Conservation (phyloP, 352 stramenopile genomes). For the Phytophthora hibernalis region DNA sequence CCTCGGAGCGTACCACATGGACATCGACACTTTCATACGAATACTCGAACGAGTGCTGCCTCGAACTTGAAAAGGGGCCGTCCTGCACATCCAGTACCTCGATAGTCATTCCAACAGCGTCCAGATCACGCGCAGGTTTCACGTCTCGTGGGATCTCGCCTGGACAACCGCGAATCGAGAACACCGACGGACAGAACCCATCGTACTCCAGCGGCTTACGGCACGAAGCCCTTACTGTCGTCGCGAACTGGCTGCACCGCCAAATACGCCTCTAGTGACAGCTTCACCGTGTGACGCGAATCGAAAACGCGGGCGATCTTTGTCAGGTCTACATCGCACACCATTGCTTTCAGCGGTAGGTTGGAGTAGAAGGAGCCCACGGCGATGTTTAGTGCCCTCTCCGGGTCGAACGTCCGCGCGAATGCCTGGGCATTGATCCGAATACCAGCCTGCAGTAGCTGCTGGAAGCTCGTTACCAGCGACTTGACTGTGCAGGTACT, state of each 20-base stretch:
- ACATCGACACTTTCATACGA: neutral
- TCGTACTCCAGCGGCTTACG: conserved; percentile 41
- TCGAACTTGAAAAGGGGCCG: conserved; percentile 13
- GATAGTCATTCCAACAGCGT: conserved; percentile 21
- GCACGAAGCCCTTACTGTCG: conserved; percentile 32
- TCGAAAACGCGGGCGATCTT: conserved; percentile 52
- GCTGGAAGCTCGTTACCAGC: conserved; percentile 63
- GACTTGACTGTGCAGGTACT: conserved; percentile 62
- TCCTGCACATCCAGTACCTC: conserved; percentile 21
- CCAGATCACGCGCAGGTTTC: conserved; percentile 21
- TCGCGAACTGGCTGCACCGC: conserved; percentile 33
- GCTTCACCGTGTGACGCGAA: conserved; percentile 34
- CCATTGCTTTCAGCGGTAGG: conserved; percentile 80
- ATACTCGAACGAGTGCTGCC: neutral
- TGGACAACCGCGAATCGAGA: conserved; percentile 30
- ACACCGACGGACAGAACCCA: conserved; percentile 24
- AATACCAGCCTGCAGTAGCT: conserved; percentile 54
- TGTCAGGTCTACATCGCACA: conserved; percentile 54
- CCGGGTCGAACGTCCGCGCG: conserved; percentile 48
- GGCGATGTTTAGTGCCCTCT: conserved; percentile 68
- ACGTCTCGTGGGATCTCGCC: conserved; percentile 17
- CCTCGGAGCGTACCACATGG: conserved; percentile 2
- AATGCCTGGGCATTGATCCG: conserved; percentile 45
- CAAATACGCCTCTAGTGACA: conserved; percentile 44
- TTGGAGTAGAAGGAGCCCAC: conserved; percentile 76